Base-by-base conservation (phyloP, 371 early-diverging fungal genomes). In the Mucor piriformis region DNA sequence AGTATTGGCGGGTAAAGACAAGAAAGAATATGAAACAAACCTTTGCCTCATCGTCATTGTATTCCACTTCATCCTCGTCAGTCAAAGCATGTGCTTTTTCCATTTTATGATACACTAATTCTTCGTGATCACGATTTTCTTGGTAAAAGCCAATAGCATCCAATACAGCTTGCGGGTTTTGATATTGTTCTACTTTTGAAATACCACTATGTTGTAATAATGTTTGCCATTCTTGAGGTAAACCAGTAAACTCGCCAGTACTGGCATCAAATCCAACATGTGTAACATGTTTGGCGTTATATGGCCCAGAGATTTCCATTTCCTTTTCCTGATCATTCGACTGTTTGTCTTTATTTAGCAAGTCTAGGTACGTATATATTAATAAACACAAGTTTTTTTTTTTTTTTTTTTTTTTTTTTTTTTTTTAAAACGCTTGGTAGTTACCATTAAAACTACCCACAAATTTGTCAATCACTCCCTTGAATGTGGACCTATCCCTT, bases 131-230 rank as follows among this genome's bases (percentile, higher is more conserved):
- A 38, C 73, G 61, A 27, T 81, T 83, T 56, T 94, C 94, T 61
- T 87, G 86, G 76, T 93, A 94, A 67, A 96, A 97, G 44, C 92
- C 93, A 73, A 98, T 93, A 47, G 95, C 92, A 70, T 98, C 96
- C 47, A 97, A 77, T 15, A 98, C 94, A 25, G 97, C 91, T 83
- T 95, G 95, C 15, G 97, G 98, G 70, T 98, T 89, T 25, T 92
- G 92, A 61, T 89, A 85, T 78, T 97, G 96, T 63, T 98, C 96
- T 66, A 93, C 90, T 74, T 94, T 92, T 35, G 96, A 84, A 66
- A 98, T 97, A 50, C 98, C 97, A 47, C 96, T 91, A 61, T 93
- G 90, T 61, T 89, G 85, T 42, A 98, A 82, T 64, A 98, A 75
- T 24, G 84, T 81, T 50, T 94, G 92, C 98, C 98, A 98, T 70